Percentiles rank a stretch among this genome's conserved stretches.
Conservation (phyloP, 2,329 filamentous ascomycete genomes). For the Lecanosticta acicola region DNA sequence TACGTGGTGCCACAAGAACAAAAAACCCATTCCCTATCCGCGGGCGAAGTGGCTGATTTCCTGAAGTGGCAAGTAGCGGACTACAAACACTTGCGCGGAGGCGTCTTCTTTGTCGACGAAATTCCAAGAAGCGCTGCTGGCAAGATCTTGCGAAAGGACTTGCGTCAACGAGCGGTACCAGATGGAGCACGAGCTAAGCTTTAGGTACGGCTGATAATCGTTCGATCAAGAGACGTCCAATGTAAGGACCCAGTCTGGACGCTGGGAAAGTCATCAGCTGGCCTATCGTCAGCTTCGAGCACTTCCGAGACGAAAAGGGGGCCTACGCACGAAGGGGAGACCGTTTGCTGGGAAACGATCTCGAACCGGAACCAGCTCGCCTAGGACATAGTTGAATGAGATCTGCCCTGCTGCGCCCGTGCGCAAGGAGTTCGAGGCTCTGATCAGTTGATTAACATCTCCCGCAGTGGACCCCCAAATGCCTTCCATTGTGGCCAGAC, state of each 20-base stretch:
- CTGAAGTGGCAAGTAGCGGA: constrained; percentile 56
- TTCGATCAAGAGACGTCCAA: constrained; percentile 2
- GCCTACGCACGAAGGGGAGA: constrained; percentile 1
- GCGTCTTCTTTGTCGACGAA: constrained; percentile 51
- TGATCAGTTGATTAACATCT: constrained; percentile 7
- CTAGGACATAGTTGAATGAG: constrained; percentile 5
- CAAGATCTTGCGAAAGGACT: constrained; percentile 48
- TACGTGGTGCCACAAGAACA: too few relatives aligned
- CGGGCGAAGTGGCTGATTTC: constrained; percentile 49
- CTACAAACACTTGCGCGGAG: constrained; percentile 58
- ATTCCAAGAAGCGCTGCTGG: constrained; percentile 58
- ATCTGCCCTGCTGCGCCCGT: constrained; percentile 6
- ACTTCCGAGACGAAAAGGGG: too few relatives aligned
- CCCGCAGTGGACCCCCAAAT: constrained; percentile 6
- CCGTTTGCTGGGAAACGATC: constrained; percentile 2
- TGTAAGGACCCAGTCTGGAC: constrained; percentile 1
- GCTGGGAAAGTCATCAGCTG: too few relatives aligned
- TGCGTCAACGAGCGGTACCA: constrained; percentile 24
- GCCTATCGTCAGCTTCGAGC: too few relatives aligned
- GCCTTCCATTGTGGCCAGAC: neutral
- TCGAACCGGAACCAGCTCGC: constrained; percentile 6
- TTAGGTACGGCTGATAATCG: too few relatives aligned
- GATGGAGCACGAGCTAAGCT: too few relatives aligned
- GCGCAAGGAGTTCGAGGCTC: constrained; percentile 2
- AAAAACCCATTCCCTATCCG: too few relatives aligned